Evolutionary conservation across 2,329 filamentous ascomycete species (phyloP).

Genomic region (Magnaporthiopsis incrustans): DNA sequence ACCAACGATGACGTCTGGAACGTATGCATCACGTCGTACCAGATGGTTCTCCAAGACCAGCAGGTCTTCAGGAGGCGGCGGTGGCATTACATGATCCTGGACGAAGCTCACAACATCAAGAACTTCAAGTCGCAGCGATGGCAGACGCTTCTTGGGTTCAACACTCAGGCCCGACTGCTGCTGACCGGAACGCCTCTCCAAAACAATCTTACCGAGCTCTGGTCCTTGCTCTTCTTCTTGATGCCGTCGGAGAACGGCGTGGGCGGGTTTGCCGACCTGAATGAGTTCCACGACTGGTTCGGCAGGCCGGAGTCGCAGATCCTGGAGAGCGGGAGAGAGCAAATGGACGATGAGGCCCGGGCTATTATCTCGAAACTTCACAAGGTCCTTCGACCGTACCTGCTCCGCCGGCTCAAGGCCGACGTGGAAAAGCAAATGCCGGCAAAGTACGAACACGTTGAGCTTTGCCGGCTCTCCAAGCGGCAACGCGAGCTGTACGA

Average conservation of each 20-base stretch:
- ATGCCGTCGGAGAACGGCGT: constrained; percentile 86
- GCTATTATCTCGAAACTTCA: constrained; percentile 90
- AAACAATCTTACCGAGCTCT: constrained; percentile 93
- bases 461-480: constrained; percentile 91
- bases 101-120: constrained; percentile 99
- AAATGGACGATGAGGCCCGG: constrained; percentile 89
- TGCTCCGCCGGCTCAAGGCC: constrained; percentile 83
- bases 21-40: constrained; percentile 95
- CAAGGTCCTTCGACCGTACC: constrained; percentile 84
- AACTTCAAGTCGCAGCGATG: constrained; percentile 97
- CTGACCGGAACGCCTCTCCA: constrained; percentile 93
- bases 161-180: constrained; percentile 77
- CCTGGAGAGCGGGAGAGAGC: constrained; percentile 84
- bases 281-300: constrained; percentile 95
- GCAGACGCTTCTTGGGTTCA: constrained; percentile 91
- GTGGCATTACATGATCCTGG: constrained; percentile 98
- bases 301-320: constrained; percentile 94
- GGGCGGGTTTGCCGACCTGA: constrained; percentile 87
- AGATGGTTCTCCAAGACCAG: constrained; percentile 88
- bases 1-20: constrained; percentile 91
- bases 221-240: constrained; percentile 93
- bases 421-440: constrained; percentile 99
- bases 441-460: constrained; percentile 93
- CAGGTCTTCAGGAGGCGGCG: constrained; percentile 84
- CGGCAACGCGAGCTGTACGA: constrained; percentile 93